Conservation (phyloP, 805 yeast genomes). For the Yarrowia divulgata region DNA sequence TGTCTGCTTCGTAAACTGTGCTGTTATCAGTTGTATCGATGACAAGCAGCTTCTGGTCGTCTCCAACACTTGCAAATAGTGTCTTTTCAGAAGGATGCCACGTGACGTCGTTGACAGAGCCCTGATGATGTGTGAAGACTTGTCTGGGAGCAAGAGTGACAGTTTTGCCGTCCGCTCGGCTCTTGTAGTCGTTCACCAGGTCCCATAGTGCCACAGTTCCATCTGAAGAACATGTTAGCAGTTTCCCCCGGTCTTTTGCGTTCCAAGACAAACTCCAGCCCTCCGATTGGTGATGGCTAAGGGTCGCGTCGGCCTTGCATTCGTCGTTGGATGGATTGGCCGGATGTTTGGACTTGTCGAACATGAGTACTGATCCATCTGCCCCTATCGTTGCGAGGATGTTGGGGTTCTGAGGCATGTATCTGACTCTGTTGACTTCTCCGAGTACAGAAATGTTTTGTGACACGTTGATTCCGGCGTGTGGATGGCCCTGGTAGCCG, state of each 20-base stretch:
- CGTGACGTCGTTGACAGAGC: conserved; percentile 73
- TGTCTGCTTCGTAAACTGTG: conserved; percentile 31
- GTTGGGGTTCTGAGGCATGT: conserved; percentile 88
- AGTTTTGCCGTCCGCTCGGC: conserved; percentile 40
- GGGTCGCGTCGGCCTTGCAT: conserved; percentile 60
- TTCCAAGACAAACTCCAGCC: conserved; percentile 80
- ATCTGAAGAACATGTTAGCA: conserved; percentile 65
- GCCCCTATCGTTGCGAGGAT: conserved; percentile 74
- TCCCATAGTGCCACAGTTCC: conserved; percentile 76
- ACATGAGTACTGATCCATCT: conserved; percentile 68
- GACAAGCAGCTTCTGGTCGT: conserved; percentile 59
- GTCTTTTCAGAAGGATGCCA: conserved; percentile 72
- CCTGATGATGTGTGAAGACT: conserved; percentile 50
- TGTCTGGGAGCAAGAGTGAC: conserved; percentile 46
- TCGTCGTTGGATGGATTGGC: conserved; percentile 51
- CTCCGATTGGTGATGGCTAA: conserved; percentile 56
- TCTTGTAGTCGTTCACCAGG: conserved; percentile 54
- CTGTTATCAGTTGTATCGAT: conserved; percentile 59
- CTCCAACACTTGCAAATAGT: conserved; percentile 72
- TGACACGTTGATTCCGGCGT: conserved; percentile 52
- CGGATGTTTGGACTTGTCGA: conserved; percentile 85
- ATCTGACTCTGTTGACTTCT: conserved; percentile 74
- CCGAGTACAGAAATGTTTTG: conserved; percentile 74
- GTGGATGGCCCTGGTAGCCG: conserved; percentile 30
- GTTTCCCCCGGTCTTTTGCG: conserved; percentile 61